phyloP scores from a whole-genome alignment of 257 asterid genomes.

The Solanum etuberosum region DNA sequence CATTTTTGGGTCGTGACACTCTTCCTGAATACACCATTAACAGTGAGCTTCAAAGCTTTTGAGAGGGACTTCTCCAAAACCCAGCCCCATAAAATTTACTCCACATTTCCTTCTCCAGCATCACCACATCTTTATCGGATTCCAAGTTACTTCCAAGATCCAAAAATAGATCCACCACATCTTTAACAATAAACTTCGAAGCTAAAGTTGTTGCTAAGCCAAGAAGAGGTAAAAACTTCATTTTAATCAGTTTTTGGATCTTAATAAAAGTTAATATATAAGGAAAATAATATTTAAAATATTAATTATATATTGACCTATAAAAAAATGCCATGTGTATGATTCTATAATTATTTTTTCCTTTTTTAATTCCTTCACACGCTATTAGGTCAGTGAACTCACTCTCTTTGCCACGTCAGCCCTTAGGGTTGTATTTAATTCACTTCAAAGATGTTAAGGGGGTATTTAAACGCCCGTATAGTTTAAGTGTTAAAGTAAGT shows the following conservation, averaged over 20 bases:
- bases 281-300: not conserved
- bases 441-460: not conserved
- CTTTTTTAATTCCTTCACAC: not conserved
- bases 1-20: too few relatives aligned
- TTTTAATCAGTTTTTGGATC: not conserved
- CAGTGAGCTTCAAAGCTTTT: not conserved
- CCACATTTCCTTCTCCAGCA: not conserved
- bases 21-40: not conserved
- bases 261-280: too few relatives aligned
- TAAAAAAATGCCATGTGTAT: not conserved
- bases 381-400: not conserved
- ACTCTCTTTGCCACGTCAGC: not conserved
- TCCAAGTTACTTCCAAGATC: not conserved
- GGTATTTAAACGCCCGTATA: not conserved
- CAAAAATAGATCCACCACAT: not conserved
- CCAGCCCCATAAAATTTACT: not conserved
- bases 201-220: not conserved
- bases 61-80: not conserved
- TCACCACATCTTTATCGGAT: not conserved
- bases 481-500: not conserved
- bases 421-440: not conserved
- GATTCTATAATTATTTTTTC: not conserved
- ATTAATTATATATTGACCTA: not conserved
- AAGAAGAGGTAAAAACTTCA: not conserved
- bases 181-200: not conserved